A percentile compares a stretch with the other conserved stretches of the same genome.
Conservation (phyloP, 352 stramenopile genomes). For the Phytophthora nicotianae region DNA sequence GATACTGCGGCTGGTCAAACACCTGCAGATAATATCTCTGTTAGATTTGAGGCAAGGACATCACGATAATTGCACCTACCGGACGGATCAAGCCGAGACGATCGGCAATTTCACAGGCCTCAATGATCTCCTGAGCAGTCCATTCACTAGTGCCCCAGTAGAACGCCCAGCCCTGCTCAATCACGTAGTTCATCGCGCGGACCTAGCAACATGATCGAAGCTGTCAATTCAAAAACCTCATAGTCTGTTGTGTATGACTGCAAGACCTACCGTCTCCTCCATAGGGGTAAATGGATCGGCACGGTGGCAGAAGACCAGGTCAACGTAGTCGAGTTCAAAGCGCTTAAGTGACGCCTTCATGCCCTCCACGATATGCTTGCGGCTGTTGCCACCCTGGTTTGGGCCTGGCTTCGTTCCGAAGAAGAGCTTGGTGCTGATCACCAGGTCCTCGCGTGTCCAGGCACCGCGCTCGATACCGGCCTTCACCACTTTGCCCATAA, state of each 20-base stretch:
- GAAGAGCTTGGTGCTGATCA: slow-evolving; percentile 76
- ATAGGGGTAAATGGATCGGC: slow-evolving; percentile 65
- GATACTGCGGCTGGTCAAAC: slow-evolving; percentile 76
- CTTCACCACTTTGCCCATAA: slow-evolving; percentile 66
- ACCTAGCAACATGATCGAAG: slow-evolving; percentile 18
- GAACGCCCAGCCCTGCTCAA: slow-evolving; percentile 33
- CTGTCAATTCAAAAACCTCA: background rate
- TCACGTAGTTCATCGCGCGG: slow-evolving; percentile 57
- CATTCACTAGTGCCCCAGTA: slow-evolving; percentile 82
- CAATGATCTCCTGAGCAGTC: slow-evolving; percentile 68
- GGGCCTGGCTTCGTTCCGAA: slow-evolving; percentile 44
- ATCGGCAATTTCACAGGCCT: slow-evolving; percentile 50
- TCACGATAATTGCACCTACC: slow-evolving; percentile 22
- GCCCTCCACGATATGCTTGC: slow-evolving; percentile 65
- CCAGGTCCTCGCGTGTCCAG: slow-evolving; percentile 57
- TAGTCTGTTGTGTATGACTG: background rate
- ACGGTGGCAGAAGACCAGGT: slow-evolving; percentile 75
- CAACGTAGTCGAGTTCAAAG: slow-evolving; percentile 61
- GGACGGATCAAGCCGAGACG: slow-evolving; percentile 39
- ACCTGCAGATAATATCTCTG: slow-evolving; percentile 47
- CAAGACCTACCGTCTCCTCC: slow-evolving; percentile 58
- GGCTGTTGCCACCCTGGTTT: slow-evolving; percentile 43
- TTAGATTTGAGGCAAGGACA: background rate
- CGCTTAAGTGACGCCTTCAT: slow-evolving; percentile 64
- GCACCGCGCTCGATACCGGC: slow-evolving; percentile 46